phyloP scores from a whole-genome alignment of 805 yeast genomes.

The Nakazawaea wickerhamii region DNA sequence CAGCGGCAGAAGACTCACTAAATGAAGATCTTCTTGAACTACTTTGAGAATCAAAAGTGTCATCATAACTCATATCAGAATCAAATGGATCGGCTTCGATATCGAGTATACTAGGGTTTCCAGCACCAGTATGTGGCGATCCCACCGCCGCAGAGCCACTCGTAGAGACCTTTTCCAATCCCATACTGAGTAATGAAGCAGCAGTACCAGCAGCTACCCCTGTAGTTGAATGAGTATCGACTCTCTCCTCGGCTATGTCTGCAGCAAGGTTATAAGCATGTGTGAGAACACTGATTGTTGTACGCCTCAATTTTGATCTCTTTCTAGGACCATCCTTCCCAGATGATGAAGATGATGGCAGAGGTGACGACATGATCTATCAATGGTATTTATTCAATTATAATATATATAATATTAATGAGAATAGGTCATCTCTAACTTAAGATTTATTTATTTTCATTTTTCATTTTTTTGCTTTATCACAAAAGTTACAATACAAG shows the following conservation, averaged over 20 bases:
- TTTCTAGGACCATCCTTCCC: background rate
- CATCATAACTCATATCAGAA: slow-evolving; percentile 9
- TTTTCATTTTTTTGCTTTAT: no score
- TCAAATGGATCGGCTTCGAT: slow-evolving; percentile 6
- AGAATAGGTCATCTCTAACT: no score
- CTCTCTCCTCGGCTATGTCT: slow-evolving; percentile 17
- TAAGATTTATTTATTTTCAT: no score
- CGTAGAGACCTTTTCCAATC: slow-evolving; percentile 32
- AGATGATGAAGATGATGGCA: slow-evolving; percentile 11
- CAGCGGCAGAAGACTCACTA: background rate
- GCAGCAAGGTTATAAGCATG: slow-evolving; percentile 21
- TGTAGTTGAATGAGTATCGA: slow-evolving; percentile 19
- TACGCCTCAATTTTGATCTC: slow-evolving; percentile 4
- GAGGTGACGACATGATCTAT: background rate
- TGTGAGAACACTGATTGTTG: slow-evolving; percentile 18
- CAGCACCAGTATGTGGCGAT: background rate
- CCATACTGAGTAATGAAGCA: slow-evolving; percentile 38
- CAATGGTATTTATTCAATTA: no score
- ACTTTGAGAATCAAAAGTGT: background rate
- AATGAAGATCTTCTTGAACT: slow-evolving; percentile 12
- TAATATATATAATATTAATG: no score
- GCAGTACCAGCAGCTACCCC: slow-evolving; percentile 37
- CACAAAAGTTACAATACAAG: no score
- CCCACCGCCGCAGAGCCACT: slow-evolving; percentile 14
- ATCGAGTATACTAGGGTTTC: slow-evolving; percentile 4